Percentiles rank a stretch among this genome's conserved stretches.
phyloP scores from a whole-genome alignment of 2,329 filamentous ascomycete genomes.

The Didymella keratinophila region DNA sequence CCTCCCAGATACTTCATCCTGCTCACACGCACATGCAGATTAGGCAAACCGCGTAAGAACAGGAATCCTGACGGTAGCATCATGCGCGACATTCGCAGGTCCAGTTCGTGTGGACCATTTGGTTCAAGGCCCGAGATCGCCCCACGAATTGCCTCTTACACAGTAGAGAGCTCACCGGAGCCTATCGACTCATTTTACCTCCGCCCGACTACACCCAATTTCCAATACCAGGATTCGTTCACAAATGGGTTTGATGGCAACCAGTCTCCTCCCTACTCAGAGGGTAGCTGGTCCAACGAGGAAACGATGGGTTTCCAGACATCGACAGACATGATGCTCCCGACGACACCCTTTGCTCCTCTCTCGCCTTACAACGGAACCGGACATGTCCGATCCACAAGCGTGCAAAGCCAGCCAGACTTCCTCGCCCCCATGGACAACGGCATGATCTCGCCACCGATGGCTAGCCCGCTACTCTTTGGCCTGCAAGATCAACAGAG shows the following conservation, averaged over 20 bases:
- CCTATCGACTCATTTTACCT: constrained; percentile 47
- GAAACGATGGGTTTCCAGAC: constrained; percentile 43
- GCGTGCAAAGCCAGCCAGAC: constrained; percentile 45
- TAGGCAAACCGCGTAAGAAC: constrained; percentile 50
- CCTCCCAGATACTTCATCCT: background rate
- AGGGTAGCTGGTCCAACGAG: constrained; percentile 44
- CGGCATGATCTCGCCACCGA: constrained; percentile 33
- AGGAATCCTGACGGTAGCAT: constrained; percentile 48
- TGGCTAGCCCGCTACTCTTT: constrained; percentile 37
- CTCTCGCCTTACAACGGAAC: constrained; percentile 27
- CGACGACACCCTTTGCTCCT: constrained; percentile 37
- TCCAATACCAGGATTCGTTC: constrained; percentile 46
- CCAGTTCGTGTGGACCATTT: constrained; percentile 42
- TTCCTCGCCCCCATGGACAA: constrained; percentile 38
- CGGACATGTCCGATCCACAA: constrained; percentile 39
- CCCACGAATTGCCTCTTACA: constrained; percentile 41
- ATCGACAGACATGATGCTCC: constrained; percentile 38
- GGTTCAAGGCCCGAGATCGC: constrained; percentile 43
- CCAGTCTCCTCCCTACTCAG: constrained; percentile 47
- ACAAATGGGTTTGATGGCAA: constrained; percentile 41
- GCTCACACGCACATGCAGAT: constrained; percentile 32
- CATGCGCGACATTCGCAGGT: constrained; percentile 46
- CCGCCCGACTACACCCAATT: constrained; percentile 46
- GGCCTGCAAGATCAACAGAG: constrained; percentile 36
- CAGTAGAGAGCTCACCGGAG: constrained; percentile 48